Percentiles rank a stretch among this genome's conserved stretches.
These are phyloP conservation scores for Hypoxylon sp. DNA, from an alignment of 2,329 filamentous ascomycete genomes.

Conservation along the genomic window DNA sequence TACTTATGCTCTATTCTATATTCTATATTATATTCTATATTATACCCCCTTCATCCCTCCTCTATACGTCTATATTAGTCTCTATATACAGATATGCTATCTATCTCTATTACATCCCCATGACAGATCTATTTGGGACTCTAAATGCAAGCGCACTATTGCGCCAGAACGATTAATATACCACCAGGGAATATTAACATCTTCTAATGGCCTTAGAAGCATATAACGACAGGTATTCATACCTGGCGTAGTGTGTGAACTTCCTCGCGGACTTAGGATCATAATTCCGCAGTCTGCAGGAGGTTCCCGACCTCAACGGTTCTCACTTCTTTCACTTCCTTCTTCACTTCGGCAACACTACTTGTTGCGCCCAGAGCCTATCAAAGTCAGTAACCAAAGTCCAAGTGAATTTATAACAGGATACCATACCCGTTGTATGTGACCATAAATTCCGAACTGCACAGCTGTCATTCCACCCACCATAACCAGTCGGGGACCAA, in stretches of 20 bases:
- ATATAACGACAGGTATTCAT: conserved; percentile 22
- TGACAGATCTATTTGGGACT: conserved; percentile 11
- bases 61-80: conserved; percentile 28
- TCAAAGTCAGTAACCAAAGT: conserved; percentile 26
- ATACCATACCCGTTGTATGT: conserved; percentile 48
- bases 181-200: conserved; percentile 13
- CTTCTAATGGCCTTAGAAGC: conserved; percentile 8
- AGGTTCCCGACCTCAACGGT: conserved; percentile 28
- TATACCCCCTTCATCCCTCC: conserved; percentile 3
- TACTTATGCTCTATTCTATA: conserved; percentile 21
- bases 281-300: conserved; percentile 31
- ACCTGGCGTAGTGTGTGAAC: conserved; percentile 3
- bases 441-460: conserved; percentile 50
- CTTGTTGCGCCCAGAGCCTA: conserved; percentile 39
- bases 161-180: conserved; percentile 19
- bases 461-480: conserved; percentile 50
- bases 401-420: neutral
- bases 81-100: conserved; percentile 15
- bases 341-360: conserved; percentile 33
- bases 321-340: conserved; percentile 23
- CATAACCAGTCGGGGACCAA: conserved; percentile 49
- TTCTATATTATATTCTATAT: conserved; percentile 19
- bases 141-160: conserved; percentile 14
- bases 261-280: conserved; percentile 11
- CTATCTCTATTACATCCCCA: conserved; percentile 16